A percentile compares a stretch with the other conserved stretches of the same genome.
These are phyloP conservation scores for Rhytidiadelphus loreus DNA, from an alignment of 225 moss, liverwort and hornwort genomes.

Conservation along the genomic window DNA sequence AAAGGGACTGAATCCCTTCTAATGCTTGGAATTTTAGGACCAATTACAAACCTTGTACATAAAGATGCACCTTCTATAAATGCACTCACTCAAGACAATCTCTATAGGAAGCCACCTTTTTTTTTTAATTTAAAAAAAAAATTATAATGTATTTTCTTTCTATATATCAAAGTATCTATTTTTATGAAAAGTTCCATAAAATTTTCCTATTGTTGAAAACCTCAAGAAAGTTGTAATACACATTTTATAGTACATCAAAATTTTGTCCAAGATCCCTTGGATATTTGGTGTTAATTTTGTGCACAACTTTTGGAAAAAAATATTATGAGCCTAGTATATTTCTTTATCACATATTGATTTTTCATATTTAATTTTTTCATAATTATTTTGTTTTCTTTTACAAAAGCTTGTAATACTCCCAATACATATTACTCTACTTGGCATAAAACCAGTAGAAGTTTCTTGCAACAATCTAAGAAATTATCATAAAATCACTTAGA, in stretches of 20 bases:
- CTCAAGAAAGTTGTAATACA: rapidly evolving
- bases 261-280: not conserved
- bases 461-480: not conserved
- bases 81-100: rapidly evolving
- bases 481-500: not conserved
- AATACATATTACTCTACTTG: not conserved
- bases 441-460: rapidly evolving
- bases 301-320: not conserved
- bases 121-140: too few relatives aligned
- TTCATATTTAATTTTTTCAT: not conserved
- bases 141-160: rapidly evolving
- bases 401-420: not conserved
- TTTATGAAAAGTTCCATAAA: rapidly evolving
- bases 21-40: not conserved
- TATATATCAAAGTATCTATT: not conserved
- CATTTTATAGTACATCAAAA: not conserved
- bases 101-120: not conserved
- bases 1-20: too few relatives aligned
- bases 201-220: not conserved
- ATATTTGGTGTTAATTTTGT: not conserved
- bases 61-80: not conserved
- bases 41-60: not conserved
- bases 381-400: not conserved
- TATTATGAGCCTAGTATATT: not conserved
- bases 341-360: not conserved